Evolutionary conservation across 2,329 filamentous ascomycete species (phyloP), one percentile per base, ranked within the genome.

Genomic region (Neopestalotiopsis sp.): DNA sequence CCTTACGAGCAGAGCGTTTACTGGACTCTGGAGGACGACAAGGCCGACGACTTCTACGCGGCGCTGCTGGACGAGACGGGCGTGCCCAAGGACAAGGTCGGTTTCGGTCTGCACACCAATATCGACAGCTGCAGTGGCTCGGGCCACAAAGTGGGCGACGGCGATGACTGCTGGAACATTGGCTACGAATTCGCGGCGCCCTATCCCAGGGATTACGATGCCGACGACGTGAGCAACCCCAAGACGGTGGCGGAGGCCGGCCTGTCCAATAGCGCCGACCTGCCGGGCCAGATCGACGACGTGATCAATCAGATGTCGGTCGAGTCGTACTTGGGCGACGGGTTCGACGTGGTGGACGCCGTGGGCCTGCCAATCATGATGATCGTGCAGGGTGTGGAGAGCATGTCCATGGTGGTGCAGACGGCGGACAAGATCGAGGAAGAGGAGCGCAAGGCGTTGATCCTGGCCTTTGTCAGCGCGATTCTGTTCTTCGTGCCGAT

Each of bases 401-500:
- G 68, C 61, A 77, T 78, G 72, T 24, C 68, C 17, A 63, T 69
- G 13, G 70, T 77, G 4, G 56, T 70, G 17, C 60, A 78, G n/a
- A 71, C 63, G 17, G 75, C 69, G 17, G 69, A 75, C 13, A 67
- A 78, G 62, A 74, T 76, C 10, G 66, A 74, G 28, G 70, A 76
- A 66, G 68, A 72, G 64, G 67, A 76, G 70, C 69, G 71, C 42
- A 74, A 77, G 66, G 68, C 66, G 1, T 65, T 77, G 20, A 72
- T 77, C 52, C 60, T 77, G 38, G 69, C 70, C 40, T 20, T 56
- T 28, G 13, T 56, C 67, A 68, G 61, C 14, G 74, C 73, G 52
- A 69, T 78, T n/a, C 69, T 78, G 66, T 73, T 78, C 68, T 70
- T 75, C 66, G 65, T 78, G 49, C 73, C 75, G 10, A 65, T 76